A percentile compares a stretch with the other conserved stretches of the same genome.
Evolutionary conservation across 345 rosid genomes (phyloP).

Genomic region (Sonneratia alba): DNA sequence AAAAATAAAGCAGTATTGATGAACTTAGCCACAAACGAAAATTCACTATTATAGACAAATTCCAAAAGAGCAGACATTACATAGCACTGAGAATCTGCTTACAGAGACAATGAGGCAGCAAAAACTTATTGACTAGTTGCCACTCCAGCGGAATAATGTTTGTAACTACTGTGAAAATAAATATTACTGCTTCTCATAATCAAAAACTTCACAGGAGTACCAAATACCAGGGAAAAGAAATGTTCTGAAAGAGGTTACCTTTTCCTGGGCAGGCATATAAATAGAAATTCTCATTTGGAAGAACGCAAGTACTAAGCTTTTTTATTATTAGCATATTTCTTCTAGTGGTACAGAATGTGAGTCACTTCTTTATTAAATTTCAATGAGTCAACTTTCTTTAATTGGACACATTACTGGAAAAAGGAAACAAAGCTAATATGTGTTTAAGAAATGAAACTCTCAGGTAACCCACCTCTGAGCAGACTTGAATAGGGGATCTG

Average conservation of each 20-base stretch:
- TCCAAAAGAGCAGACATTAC: too few relatives aligned
- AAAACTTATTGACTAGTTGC: not conserved
- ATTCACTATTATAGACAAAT: not conserved
- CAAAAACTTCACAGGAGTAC: too few relatives aligned
- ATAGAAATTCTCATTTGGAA: not conserved
- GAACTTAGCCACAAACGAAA: not conserved
- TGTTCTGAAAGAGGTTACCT: too few relatives aligned
- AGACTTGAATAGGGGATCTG: slow-evolving; percentile 82
- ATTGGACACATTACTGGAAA: too few relatives aligned
- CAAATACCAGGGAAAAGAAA: too few relatives aligned
- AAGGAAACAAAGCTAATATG: too few relatives aligned
- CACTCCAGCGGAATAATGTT: not conserved
- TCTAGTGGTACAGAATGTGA: too few relatives aligned
- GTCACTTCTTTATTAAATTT: too few relatives aligned
- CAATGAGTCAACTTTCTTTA: too few relatives aligned
- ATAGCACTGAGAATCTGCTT: not conserved
- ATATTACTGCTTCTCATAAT: too few relatives aligned
- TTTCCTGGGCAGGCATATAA: not conserved
- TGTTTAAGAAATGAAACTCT: not conserved
- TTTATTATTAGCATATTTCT: not conserved
- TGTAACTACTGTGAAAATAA: not conserved
- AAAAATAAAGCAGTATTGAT: not conserved
- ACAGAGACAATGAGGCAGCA: not conserved
- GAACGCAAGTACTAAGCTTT: not conserved
- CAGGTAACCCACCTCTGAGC: slow-evolving; percentile 64